These are phyloP conservation scores for Ascochyta koolunga DNA, from an alignment of 2,329 filamentous ascomycete genomes.

Conservation along the genomic window DNA sequence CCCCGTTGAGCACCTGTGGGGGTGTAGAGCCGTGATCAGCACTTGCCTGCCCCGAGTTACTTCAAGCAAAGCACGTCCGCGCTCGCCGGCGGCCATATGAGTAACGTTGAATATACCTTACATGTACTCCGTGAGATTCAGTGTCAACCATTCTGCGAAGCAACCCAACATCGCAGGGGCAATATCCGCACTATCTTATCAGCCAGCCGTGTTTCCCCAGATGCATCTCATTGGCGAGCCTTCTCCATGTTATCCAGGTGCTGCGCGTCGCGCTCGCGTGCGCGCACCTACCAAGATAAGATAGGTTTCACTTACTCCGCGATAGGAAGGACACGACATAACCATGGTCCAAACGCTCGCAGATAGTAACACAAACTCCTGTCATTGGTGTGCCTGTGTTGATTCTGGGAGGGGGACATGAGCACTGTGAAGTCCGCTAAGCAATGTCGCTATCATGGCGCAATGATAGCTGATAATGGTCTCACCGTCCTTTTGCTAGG, in stretches of 20 bases:
- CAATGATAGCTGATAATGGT: slow-evolving; percentile 46
- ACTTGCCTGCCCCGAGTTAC: background rate
- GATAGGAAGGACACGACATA: slow-evolving; percentile 43
- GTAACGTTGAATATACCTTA: background rate
- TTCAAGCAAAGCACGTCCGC: slow-evolving; percentile 8
- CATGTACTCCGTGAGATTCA: background rate
- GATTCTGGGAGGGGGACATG: slow-evolving; percentile 26
- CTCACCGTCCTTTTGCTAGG: slow-evolving; percentile 23
- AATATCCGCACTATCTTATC: slow-evolving; percentile 26
- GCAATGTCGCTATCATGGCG: slow-evolving; percentile 45
- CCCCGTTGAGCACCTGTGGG: slow-evolving; percentile 5
- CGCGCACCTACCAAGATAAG: slow-evolving; percentile 37
- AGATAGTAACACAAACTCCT: slow-evolving; percentile 28
- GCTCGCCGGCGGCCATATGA: slow-evolving; percentile 14
- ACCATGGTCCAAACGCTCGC: slow-evolving; percentile 15
- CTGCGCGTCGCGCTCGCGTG: slow-evolving; percentile 33
- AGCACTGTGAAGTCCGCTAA: slow-evolving; percentile 28
- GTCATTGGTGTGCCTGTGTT: slow-evolving; percentile 28
- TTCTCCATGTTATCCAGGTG: slow-evolving; percentile 23
- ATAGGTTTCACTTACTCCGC: slow-evolving; percentile 35
- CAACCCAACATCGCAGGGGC: slow-evolving; percentile 1
- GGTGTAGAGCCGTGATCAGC: slow-evolving; percentile 6
- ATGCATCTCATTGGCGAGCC: slow-evolving; percentile 20
- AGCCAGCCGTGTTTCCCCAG: slow-evolving; percentile 12
- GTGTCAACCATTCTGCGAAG: background rate